Percentiles rank a stretch among this genome's conserved stretches.
Conservation (phyloP, 768 basidiomycete species). For the Leccinellum rugosiceps region DNA sequence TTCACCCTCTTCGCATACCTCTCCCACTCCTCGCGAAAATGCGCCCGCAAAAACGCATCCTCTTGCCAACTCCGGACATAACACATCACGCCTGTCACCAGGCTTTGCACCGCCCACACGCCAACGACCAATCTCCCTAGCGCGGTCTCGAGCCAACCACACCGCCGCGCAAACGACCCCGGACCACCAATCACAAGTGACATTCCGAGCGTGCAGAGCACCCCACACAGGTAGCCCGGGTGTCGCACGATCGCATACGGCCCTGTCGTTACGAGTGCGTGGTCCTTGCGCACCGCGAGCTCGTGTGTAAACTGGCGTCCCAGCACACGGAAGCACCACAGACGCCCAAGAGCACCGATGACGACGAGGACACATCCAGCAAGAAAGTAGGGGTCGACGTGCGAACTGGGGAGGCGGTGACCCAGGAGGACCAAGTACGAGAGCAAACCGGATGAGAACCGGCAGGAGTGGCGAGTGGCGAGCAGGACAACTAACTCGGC, state of each 20-base stretch:
- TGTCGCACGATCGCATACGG: slow-evolving; percentile 37
- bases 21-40: slow-evolving; percentile 26
- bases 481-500: slow-evolving; percentile 25
- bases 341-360: slow-evolving; percentile 33
- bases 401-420: slow-evolving; percentile 14
- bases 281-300: slow-evolving; percentile 29
- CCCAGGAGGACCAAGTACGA: slow-evolving; percentile 18
- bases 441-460: slow-evolving; percentile 20
- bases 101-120: slow-evolving; percentile 28
- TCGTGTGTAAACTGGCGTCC: slow-evolving; percentile 36
- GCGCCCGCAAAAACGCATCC: slow-evolving; percentile 20
- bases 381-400: slow-evolving; percentile 27
- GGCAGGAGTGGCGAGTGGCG: slow-evolving; percentile 15
- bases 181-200: slow-evolving; percentile 31
- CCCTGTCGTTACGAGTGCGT: slow-evolving; percentile 32
- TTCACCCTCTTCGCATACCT: slow-evolving; percentile 19
- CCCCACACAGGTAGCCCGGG: slow-evolving; percentile 31
- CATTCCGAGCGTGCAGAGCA: slow-evolving; percentile 27
- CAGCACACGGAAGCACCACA: slow-evolving; percentile 34
- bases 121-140: slow-evolving; percentile 18
- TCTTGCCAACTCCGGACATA: slow-evolving; percentile 26
- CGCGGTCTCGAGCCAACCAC: slow-evolving; percentile 28
- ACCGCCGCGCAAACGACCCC: slow-evolving; percentile 25
- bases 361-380: slow-evolving; percentile 26
- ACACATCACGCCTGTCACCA: slow-evolving; percentile 26